Percentiles rank a stretch among this genome's conserved stretches.
phyloP scores from a whole-genome alignment of 441 rosid species.

The Mallotus repandus region DNA sequence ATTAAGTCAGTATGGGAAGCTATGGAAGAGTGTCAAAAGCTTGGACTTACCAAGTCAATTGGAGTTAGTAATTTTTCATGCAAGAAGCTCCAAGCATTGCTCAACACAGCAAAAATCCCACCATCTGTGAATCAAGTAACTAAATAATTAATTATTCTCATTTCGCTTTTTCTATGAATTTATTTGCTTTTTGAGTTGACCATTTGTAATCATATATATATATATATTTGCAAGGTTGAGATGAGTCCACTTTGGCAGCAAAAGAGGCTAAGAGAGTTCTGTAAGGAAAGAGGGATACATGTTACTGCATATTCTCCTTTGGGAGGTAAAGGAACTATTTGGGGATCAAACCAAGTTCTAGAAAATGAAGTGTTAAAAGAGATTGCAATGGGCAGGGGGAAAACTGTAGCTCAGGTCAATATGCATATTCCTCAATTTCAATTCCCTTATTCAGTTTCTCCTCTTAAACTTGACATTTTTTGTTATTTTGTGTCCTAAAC shows the following conservation, averaged over 20 bases:
- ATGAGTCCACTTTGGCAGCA: conserved; percentile 13
- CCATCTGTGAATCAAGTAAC: conserved; percentile 36
- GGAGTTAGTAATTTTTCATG: conserved; percentile 40
- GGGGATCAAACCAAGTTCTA: conserved; percentile 6
- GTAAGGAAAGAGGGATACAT: conserved; percentile 4
- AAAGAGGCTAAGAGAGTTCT: conserved; percentile 5
- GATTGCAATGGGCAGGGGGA: neutral
- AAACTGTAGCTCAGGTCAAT: conserved; percentile 9
- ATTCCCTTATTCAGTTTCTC: no score
- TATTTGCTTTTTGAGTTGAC: neutral
- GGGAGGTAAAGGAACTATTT: conserved; percentile 7
- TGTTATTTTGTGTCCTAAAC: no score
- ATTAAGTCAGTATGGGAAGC: conserved; percentile 31
- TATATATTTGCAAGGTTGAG: conserved; percentile 5
- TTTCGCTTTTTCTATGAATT: no score
- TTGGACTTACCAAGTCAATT: conserved; percentile 36
- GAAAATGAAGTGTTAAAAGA: neutral
- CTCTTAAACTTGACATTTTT: no score
- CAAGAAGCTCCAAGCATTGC: conserved; percentile 29
- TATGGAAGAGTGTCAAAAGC: conserved; percentile 35
- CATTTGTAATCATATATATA: no score
- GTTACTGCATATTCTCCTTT: neutral
- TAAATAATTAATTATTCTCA: neutral
- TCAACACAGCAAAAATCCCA: conserved; percentile 27
- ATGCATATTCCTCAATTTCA: neutral